Conservation (phyloP, 1,139 yeast genomes). For the Pichia sp. region DNA sequence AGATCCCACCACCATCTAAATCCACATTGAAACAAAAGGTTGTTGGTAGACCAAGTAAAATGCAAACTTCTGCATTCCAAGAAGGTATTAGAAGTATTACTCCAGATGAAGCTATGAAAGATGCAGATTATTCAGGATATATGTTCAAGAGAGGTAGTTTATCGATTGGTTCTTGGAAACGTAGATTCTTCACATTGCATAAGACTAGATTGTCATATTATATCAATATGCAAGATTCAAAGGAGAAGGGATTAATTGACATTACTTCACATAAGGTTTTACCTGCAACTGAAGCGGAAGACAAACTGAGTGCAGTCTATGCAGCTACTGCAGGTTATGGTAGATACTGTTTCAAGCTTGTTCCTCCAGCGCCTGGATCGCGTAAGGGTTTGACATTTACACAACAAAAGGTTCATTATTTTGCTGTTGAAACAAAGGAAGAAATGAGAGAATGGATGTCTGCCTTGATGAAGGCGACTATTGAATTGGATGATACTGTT, state of each 20-base stretch:
- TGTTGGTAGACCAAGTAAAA: slow-evolving; percentile 35
- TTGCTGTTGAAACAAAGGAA: slow-evolving; percentile 88
- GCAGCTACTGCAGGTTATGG: slow-evolving; percentile 96
- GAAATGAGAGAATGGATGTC: slow-evolving; percentile 97
- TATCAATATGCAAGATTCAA: slow-evolving; percentile 71
- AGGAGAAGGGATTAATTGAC: slow-evolving; percentile 92
- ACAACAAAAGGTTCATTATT: slow-evolving; percentile 92
- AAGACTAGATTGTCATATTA: slow-evolving; percentile 93
- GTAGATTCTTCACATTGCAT: slow-evolving; percentile 84
- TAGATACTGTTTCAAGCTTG: slow-evolving; percentile 83
- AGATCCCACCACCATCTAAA: slow-evolving; percentile 1
- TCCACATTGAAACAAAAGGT: slow-evolving; percentile 21
- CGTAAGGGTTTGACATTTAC: slow-evolving; percentile 94
- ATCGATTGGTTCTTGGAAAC: slow-evolving; percentile 88
- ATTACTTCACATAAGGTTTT: slow-evolving; percentile 92
- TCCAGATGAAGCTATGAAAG: slow-evolving; percentile 75
- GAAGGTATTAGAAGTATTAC: slow-evolving; percentile 83
- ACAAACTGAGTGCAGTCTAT: slow-evolving; percentile 79
- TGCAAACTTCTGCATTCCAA: slow-evolving; percentile 82
- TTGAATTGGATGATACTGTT: slow-evolving; percentile 89
- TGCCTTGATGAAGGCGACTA: slow-evolving; percentile 92
- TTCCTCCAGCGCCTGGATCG: slow-evolving; percentile 98
- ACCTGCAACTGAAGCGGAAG: slow-evolving; percentile 64
- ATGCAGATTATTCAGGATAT: slow-evolving; percentile 88
- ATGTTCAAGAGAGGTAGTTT: slow-evolving; percentile 90